Evolutionary conservation across 495 filamentous ascomycete species (phyloP).

Genomic region (Annulohypoxylon moriforme): DNA sequence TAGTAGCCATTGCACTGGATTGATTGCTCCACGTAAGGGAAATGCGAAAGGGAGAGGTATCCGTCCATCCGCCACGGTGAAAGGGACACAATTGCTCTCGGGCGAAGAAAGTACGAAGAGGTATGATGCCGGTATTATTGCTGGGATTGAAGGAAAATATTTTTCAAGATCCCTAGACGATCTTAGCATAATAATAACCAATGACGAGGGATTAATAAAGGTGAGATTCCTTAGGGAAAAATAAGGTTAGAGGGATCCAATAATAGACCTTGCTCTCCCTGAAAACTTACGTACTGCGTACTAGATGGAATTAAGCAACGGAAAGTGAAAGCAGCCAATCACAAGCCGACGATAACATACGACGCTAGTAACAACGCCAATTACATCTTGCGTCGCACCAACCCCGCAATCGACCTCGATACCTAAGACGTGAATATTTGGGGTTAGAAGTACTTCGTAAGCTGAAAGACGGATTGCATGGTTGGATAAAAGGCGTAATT

Average conservation of each 20-base stretch:
- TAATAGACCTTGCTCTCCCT: constrained; percentile 14
- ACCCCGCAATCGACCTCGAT: constrained; percentile 42
- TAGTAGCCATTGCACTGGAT: constrained; percentile 7
- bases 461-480: constrained; percentile 29
- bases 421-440: constrained; percentile 25
- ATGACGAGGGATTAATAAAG: constrained; percentile 35
- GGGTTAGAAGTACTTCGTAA: constrained; percentile 33
- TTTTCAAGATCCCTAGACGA: neutral
- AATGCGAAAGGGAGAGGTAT: constrained; percentile 5
- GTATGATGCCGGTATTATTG: neutral
- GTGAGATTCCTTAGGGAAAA: constrained; percentile 21
- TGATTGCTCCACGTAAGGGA: constrained; percentile 40
- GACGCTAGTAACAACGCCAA: constrained; percentile 21
- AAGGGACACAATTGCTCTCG: neutral
- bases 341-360: constrained; percentile 34
- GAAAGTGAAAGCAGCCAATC: constrained; percentile 33
- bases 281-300: constrained; percentile 43
- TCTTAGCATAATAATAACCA: constrained; percentile 16
- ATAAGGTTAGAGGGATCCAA: constrained; percentile 17
- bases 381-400: constrained; percentile 30
- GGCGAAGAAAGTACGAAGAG: neutral
- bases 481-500: constrained; percentile 22
- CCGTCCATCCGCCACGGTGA: neutral
- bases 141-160: constrained; percentile 8
- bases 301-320: constrained; percentile 43